Base-by-base conservation (phyloP, 139 green algal genomes). In the Chlamydomonas schloesseri region DNA sequence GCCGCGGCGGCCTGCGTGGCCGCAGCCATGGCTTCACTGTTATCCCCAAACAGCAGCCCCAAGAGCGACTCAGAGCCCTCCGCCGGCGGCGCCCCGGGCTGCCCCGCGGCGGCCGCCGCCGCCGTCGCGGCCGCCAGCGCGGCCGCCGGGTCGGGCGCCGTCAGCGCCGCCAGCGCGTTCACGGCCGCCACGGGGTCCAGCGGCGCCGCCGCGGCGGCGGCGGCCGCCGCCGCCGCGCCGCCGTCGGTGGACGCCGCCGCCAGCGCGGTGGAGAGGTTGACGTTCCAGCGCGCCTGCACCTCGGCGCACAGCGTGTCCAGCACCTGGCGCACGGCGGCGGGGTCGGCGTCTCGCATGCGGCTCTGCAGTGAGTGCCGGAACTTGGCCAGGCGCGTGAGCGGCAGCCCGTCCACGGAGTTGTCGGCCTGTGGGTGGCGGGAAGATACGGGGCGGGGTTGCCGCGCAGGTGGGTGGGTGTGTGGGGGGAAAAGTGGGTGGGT, bases 381-480 rank as follows among this genome's bases (percentile, higher is more conserved):
- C 79, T 85, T 85, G 64, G 79, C 65, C 65, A 85, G 65, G 2
- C 67, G 65, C 31, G 67, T 85, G 13, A 85, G 67, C 3, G 79
- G 46, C 47, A 37, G 28, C 3, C 23, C 14, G 67, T 85, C 79
- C 31, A 69, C 31, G 8, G 65, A 70, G 79, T 67, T 67, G 68
- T 85, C 67, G 28, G 53, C 65, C 79, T 85, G 64, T 4, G 24
- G 24, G 37, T n/a, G 20, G 14, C 4, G n/a, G 14, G n/a, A 21
- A 24, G 64, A 5, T 9, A 37, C 1, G 4, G 55, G 55, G 21
- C 20, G 55, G 55, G 8, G 55, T 62, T 62, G 20, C 21, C 13
- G n/a, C n/a, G n/a, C n/a, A n/a, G n/a, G n/a, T n/a, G n/a, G n/a
- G n/a, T 13, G 42, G 42, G 42, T 50, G 42, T 50, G 5, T n/a